Evolutionary conservation across 2,329 filamentous ascomycete species (phyloP).

Genomic region (Colletotrichum sp.): DNA sequence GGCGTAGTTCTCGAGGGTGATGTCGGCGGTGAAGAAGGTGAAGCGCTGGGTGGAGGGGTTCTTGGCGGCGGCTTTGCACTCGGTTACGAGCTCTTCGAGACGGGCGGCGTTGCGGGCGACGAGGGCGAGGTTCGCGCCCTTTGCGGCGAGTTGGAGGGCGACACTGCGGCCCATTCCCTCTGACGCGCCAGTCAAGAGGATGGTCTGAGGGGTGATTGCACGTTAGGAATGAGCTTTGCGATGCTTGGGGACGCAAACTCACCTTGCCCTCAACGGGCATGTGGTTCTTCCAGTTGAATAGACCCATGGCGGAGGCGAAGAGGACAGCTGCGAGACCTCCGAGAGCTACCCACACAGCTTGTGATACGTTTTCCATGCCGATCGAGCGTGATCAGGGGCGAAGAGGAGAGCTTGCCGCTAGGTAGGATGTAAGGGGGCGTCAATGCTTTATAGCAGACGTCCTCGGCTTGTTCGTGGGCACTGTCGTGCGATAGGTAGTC

Average conservation of each 20-base stretch:
- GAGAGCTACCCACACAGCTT: conserved; percentile 57
- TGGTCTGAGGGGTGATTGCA: conserved; percentile 62
- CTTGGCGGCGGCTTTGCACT: conserved; percentile 70
- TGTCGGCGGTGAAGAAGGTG: conserved; percentile 82
- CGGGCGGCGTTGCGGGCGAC: conserved; percentile 80
- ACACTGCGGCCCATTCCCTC: conserved; percentile 88
- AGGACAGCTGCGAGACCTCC: conserved; percentile 43
- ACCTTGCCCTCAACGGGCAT: conserved; percentile 89
- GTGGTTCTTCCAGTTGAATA: conserved; percentile 72
- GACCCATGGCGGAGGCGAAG: conserved; percentile 62
- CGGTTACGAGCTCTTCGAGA: conserved; percentile 67
- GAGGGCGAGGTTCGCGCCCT: conserved; percentile 87
- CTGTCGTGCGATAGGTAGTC: neutral
- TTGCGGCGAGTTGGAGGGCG: conserved; percentile 75
- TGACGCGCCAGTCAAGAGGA: conserved; percentile 89
- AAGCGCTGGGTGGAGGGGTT: conserved; percentile 76
- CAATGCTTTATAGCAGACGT: neutral
- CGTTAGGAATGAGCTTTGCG: neutral
- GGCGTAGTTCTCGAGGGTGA: conserved; percentile 74
- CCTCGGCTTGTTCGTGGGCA: neutral
- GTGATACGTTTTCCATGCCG: neutral
- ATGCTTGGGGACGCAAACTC: conserved; percentile 25
- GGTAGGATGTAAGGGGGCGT: neutral
- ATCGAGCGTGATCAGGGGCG: neutral
- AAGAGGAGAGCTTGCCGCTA: neutral